Percentiles rank a stretch among this genome's conserved stretches.
Conservation (phyloP, 2,329 filamentous ascomycete genomes). For the Stagonosporopsis cucurbitacearum region DNA sequence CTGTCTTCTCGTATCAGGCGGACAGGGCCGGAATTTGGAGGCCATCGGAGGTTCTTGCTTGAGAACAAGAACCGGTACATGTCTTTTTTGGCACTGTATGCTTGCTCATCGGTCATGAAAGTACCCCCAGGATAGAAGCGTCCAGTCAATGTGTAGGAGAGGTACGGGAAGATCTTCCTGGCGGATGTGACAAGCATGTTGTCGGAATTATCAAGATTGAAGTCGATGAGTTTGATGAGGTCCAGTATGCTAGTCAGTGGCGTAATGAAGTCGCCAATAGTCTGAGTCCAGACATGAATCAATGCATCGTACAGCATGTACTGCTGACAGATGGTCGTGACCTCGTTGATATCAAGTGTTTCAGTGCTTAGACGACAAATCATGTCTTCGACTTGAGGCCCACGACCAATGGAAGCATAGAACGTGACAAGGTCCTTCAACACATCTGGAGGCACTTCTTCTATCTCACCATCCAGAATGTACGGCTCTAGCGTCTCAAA, state of each 20-base stretch:
- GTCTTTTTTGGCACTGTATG: slow-evolving; percentile 79
- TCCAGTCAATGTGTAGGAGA: slow-evolving; percentile 89
- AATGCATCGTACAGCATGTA: slow-evolving; percentile 93
- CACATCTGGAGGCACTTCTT: slow-evolving; percentile 77
- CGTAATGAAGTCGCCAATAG: slow-evolving; percentile 86
- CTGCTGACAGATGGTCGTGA: slow-evolving; percentile 88
- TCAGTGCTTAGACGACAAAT: slow-evolving; percentile 90
- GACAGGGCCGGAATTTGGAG: slow-evolving; percentile 65
- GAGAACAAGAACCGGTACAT: slow-evolving; percentile 95
- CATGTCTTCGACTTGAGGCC: slow-evolving; percentile 85
- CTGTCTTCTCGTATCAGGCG: slow-evolving; percentile 66
- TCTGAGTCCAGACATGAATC: slow-evolving; percentile 96
- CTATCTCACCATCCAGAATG: slow-evolving; percentile 79
- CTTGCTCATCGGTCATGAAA: slow-evolving; percentile 72
- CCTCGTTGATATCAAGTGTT: slow-evolving; percentile 92
- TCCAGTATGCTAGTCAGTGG: slow-evolving; percentile 83
- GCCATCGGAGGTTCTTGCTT: slow-evolving; percentile 78
- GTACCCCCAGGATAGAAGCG: slow-evolving; percentile 90
- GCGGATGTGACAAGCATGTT: slow-evolving; percentile 73
- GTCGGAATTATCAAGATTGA: slow-evolving; percentile 63
- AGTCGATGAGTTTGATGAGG: slow-evolving; percentile 64
- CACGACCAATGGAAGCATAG: slow-evolving; percentile 77
- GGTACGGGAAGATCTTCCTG: slow-evolving; percentile 90
- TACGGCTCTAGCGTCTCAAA: slow-evolving; percentile 88
- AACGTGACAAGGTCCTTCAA: slow-evolving; percentile 86